Evolutionary conservation across 2,329 filamentous ascomycete genomes (phyloP).

Genomic region (Diaporthe velutina): DNA sequence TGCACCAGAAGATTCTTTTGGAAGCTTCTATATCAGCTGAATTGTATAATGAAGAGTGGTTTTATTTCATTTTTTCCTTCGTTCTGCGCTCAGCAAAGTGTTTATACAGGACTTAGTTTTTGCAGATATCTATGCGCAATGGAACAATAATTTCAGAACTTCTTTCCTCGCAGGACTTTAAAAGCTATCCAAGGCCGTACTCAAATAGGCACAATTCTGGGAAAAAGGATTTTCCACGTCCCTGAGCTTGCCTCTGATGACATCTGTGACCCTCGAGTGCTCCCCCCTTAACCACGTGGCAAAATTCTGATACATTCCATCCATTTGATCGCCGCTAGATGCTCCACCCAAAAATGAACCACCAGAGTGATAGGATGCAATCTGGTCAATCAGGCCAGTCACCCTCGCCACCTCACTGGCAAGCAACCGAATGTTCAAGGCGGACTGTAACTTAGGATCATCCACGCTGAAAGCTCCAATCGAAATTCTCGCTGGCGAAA

Average conservation of each 20-base stretch:
- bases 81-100: background rate
- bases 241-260: background rate
- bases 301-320: background rate
- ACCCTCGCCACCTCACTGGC: background rate
- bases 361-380: background rate
- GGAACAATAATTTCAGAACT: background rate
- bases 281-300: background rate
- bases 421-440: background rate
- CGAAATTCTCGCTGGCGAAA: background rate
- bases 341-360: background rate
- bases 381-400: background rate
- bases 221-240: background rate
- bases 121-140: background rate
- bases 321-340: background rate
- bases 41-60: background rate
- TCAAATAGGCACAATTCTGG: background rate
- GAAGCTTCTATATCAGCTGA: no score
- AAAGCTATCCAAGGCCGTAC: background rate
- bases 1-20: no score
- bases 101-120: background rate
- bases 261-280: background rate
- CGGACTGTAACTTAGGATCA: background rate
- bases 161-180: background rate
- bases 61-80: background rate
- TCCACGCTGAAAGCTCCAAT: background rate